Percentiles rank a stretch among this genome's conserved stretches.
These are phyloP conservation scores for Paecilomyces sp. DNA, from an alignment of 2,329 filamentous ascomycete species.

Conservation along the genomic window DNA sequence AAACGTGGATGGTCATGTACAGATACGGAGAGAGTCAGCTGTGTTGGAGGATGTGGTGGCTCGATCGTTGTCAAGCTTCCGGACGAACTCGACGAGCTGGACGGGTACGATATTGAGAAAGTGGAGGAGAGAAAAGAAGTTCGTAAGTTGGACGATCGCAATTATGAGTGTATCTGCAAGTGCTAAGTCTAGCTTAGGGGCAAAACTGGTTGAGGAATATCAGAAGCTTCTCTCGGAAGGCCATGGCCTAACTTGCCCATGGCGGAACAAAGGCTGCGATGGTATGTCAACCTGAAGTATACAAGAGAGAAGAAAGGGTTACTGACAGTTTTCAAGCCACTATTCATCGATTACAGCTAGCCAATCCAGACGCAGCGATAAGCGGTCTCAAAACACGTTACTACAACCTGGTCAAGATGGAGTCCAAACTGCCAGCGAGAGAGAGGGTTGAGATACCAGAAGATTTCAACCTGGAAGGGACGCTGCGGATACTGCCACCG, in stretches of 20 bases:
- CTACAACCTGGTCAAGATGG: slow-evolving; percentile 41
- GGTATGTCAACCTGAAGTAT: slow-evolving; percentile 39
- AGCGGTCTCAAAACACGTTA: slow-evolving; percentile 57
- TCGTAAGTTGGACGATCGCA: slow-evolving; percentile 22
- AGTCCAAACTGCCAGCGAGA: slow-evolving; percentile 27
- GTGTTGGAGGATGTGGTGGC: slow-evolving; percentile 70
- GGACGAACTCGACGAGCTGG: slow-evolving; percentile 54
- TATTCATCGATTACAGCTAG: slow-evolving; percentile 59
- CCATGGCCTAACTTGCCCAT: slow-evolving; percentile 76
- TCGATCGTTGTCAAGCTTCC: slow-evolving; percentile 75
- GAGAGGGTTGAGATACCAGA: slow-evolving; percentile 24
- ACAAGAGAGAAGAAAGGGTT: slow-evolving; percentile 4
- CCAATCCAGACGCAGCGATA: slow-evolving; percentile 54
- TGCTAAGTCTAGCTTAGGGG: slow-evolving; percentile 32
- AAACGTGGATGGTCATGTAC: slow-evolving; percentile 87
- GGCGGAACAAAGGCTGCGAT: slow-evolving; percentile 82
- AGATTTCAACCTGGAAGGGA: slow-evolving; percentile 21
- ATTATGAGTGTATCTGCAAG: background rate
- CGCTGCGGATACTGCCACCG: slow-evolving; percentile 21
- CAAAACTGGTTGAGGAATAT: slow-evolving; percentile 71
- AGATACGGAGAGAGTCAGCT: slow-evolving; percentile 75
- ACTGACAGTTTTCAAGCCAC: slow-evolving; percentile 40
- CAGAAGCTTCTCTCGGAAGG: slow-evolving; percentile 63
- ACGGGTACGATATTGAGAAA: slow-evolving; percentile 37
- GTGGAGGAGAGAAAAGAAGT: slow-evolving; percentile 36